Base-by-base conservation (phyloP, 805 yeast genomes). In the Lipomyces kockii region DNA sequence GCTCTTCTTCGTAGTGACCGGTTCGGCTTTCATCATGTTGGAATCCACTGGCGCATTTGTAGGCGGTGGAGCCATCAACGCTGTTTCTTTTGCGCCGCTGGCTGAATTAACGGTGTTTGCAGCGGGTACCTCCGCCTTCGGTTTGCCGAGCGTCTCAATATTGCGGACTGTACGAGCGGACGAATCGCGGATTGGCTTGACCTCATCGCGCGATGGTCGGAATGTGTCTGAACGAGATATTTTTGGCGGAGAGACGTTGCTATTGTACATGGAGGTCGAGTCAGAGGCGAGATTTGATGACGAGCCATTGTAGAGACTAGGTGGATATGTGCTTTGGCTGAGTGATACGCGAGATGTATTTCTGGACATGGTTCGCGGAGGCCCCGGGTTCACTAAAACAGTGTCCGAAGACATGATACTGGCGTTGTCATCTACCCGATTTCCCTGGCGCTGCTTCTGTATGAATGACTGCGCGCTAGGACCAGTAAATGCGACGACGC, bases 1-100 rank as follows among this genome's bases (percentile, higher is more conserved):
- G 37, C 52, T 65, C 34, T 61, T 67, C 63, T 64, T 67, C 4
- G 46, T 62, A 32, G 62, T 46, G 20, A 35, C 52, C 11, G 56
- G 46, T 7, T 34, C 60, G 29, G 63, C 65, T 22, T 58, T 57
- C 51, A 58, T 32, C 53, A 49, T 54, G 43, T 58, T 55, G 12
- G 32, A 29, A 29, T 32, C 63, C 14, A 37, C 55, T 3, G 39
- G 29, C 7, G 55, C 63, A 39, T 61, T 64, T 17, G 65, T 67
- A 9, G 70, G 70, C 51, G 37, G 39, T 3, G 70, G 70, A 8
- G 70, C 70, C 70, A 67, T 67, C 20, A 67, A 27, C 8, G 65
- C 70, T 2, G 63, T 61, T 43, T 67, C 70, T 29, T 63, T 67
- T 14, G 70, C 70, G 8, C 70, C 70, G 25, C 58, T 64, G 11